Evolutionary conservation across 352 stramenopile species (phyloP).

Genomic region (Pythium diclinum): DNA sequence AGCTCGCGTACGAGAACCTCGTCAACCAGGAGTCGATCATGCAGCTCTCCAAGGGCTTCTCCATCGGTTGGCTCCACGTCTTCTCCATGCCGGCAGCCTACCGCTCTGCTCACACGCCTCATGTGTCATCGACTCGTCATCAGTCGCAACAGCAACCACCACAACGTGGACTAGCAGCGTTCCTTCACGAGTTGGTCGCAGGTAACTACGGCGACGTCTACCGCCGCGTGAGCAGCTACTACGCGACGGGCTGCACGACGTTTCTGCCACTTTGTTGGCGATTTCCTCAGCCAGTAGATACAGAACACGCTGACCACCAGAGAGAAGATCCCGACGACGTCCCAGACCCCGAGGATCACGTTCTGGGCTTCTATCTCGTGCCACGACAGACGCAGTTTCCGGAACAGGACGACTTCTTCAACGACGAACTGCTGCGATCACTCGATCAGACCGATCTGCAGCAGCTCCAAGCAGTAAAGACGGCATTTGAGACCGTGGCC

Average conservation of each 20-base stretch:
- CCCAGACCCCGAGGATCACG: constrained; percentile 42
- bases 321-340: constrained; percentile 19
- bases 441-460: constrained; percentile 31
- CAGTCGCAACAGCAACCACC: constrained; percentile 2
- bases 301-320: neutral
- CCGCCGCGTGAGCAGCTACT: constrained; percentile 42
- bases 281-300: constrained; percentile 9
- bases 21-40: constrained; percentile 36
- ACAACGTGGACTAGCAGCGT: constrained; percentile 24
- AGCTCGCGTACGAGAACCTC: constrained; percentile 49
- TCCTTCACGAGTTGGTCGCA: constrained; percentile 32
- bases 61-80: constrained; percentile 52
- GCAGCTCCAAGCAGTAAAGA: constrained; percentile 29
- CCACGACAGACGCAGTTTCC: constrained; percentile 57
- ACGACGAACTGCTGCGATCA: constrained; percentile 43
- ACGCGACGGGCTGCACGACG: constrained; percentile 36
- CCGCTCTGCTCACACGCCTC: neutral
- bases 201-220: constrained; percentile 45
- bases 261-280: constrained; percentile 55
- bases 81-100: constrained; percentile 43
- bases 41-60: constrained; percentile 31
- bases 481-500: constrained; percentile 27
- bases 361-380: constrained; percentile 58
- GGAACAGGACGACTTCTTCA: constrained; percentile 45
- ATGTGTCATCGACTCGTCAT: neutral